A percentile compares a stretch with the other conserved stretches of the same genome.
Conservation (phyloP, 768 basidiomycete genomes). For the Boletus tomentosulus region DNA sequence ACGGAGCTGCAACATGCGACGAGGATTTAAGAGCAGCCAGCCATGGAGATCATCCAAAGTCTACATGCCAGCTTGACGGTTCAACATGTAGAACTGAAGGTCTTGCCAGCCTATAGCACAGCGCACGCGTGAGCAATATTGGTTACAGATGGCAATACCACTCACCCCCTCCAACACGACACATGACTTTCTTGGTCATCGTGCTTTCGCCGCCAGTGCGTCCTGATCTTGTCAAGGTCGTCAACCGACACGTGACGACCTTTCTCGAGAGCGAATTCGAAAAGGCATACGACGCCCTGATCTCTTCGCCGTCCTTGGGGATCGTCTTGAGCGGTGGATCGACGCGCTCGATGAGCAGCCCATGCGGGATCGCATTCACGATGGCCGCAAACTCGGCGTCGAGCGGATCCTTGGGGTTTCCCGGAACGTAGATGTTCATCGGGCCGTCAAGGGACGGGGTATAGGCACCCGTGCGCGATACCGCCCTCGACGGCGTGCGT, state of each 20-base stretch:
- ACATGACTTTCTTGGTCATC: slow-evolving; percentile 82
- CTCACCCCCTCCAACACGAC: slow-evolving; percentile 82
- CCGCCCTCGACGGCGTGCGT: slow-evolving; percentile 60
- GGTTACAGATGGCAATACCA: slow-evolving; percentile 9
- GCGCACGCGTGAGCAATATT: background rate
- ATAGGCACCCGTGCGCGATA: slow-evolving; percentile 60
- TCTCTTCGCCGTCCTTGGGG: slow-evolving; percentile 72
- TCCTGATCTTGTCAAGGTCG: slow-evolving; percentile 65
- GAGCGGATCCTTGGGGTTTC: slow-evolving; percentile 71
- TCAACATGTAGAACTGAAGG: slow-evolving; percentile 69
- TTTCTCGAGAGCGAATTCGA: slow-evolving; percentile 69
- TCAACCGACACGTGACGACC: slow-evolving; percentile 74
- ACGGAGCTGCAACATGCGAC: background rate
- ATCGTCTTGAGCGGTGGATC: slow-evolving; percentile 67
- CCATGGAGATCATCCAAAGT: slow-evolving; percentile 1
- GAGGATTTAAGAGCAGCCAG: background rate
- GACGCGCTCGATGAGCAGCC: slow-evolving; percentile 71
- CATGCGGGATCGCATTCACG: slow-evolving; percentile 74
- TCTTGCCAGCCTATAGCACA: slow-evolving; percentile 67
- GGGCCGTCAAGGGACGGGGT: slow-evolving; percentile 57
- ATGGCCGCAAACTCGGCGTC: slow-evolving; percentile 74
- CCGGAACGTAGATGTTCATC: slow-evolving; percentile 59
- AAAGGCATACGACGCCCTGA: slow-evolving; percentile 81
- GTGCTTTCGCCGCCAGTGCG: slow-evolving; percentile 37
- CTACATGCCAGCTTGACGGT: slow-evolving; percentile 67